phyloP scores from a whole-genome alignment of 176 grass and related monocot genomes.

The Microstegium vimineum region DNA sequence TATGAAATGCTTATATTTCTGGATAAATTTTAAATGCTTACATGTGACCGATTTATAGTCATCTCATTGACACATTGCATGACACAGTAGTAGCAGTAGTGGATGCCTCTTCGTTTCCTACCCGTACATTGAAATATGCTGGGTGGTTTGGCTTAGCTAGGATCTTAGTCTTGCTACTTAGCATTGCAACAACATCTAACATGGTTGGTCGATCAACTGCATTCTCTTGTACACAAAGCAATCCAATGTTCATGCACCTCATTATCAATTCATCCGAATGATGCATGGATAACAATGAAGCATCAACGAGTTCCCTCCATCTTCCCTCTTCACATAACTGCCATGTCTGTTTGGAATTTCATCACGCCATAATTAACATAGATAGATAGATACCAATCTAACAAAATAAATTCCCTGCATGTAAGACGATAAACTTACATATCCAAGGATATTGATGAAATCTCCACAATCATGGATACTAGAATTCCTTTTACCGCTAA shows the following conservation, averaged over 20 bases:
- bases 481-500: constrained; percentile 12
- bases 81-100: neutral
- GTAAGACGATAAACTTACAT: neutral
- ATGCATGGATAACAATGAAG: neutral
- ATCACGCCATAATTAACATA: neutral
- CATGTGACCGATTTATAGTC: no score
- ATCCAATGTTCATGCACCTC: neutral
- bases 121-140: neutral
- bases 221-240: neutral
- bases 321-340: neutral
- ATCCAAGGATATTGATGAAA: constrained; percentile 27
- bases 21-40: no score
- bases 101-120: neutral
- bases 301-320: neutral
- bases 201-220: neutral
- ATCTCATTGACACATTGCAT: neutral
- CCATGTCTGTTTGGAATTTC: neutral
- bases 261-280: neutral
- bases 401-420: neutral
- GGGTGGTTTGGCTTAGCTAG: neutral
- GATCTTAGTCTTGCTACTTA: neutral
- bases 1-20: no score
- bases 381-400: neutral
- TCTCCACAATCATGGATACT: neutral
- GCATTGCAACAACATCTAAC: neutral